A percentile compares a stretch with the other conserved stretches of the same genome.
Conservation (phyloP, 768 basidiomycete genomes). For the Boletus rufocinnamomeus region DNA sequence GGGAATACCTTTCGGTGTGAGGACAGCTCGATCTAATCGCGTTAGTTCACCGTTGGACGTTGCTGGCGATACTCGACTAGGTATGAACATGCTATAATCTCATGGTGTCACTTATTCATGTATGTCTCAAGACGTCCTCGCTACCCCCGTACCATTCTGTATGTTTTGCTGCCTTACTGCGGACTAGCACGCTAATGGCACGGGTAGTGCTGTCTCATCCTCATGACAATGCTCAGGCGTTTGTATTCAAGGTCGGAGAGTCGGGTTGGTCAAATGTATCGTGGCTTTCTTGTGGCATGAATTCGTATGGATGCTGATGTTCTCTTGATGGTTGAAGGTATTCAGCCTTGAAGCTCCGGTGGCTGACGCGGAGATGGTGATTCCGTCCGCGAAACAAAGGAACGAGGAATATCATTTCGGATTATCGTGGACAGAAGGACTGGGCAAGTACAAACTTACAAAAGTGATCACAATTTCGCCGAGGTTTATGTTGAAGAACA, state of each 20-base stretch:
- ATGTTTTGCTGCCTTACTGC: slow-evolving; percentile 36
- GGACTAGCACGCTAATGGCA: slow-evolving; percentile 8
- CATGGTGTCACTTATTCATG: slow-evolving; percentile 22
- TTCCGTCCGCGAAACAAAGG: slow-evolving; percentile 62
- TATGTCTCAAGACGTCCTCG: slow-evolving; percentile 43
- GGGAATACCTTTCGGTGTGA: slow-evolving; percentile 75
- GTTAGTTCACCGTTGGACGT: slow-evolving; percentile 70
- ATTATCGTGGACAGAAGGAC: slow-evolving; percentile 88
- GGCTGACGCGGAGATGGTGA: slow-evolving; percentile 82
- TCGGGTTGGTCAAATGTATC: slow-evolving; percentile 88
- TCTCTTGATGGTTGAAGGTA: slow-evolving; percentile 44
- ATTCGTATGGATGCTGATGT: slow-evolving; percentile 6
- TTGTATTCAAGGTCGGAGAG: slow-evolving; percentile 75
- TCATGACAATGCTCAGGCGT: slow-evolving; percentile 78
- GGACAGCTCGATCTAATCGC: slow-evolving; percentile 61
- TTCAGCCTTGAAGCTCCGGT: slow-evolving; percentile 89
- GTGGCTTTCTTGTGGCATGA: slow-evolving; percentile 8
- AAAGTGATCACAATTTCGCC: slow-evolving; percentile 93
- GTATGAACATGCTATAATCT: slow-evolving; percentile 37
- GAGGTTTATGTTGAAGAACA: slow-evolving; percentile 88
- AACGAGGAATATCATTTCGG: slow-evolving; percentile 78
- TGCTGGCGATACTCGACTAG: slow-evolving; percentile 75
- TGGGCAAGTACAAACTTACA: slow-evolving; percentile 96
- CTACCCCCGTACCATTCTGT: slow-evolving; percentile 77
- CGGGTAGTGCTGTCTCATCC: slow-evolving; percentile 82